Percentiles rank a stretch among this genome's conserved stretches.
Evolutionary conservation across 2,329 filamentous ascomycete genomes (phyloP).

Genomic region (Colletotrichum lentis): DNA sequence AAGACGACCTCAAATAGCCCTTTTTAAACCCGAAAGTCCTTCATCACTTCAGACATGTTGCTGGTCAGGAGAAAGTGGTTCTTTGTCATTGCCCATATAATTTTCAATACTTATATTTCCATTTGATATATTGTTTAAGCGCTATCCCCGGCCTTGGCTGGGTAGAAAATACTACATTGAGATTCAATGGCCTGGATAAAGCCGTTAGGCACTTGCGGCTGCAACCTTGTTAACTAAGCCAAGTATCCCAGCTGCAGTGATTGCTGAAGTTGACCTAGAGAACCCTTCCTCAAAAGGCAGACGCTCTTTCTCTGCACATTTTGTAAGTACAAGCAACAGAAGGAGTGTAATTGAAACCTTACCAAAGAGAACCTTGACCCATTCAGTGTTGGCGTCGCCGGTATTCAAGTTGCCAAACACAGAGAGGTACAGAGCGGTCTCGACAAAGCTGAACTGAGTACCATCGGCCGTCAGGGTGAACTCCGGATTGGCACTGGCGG

Average conservation of each 20-base stretch:
- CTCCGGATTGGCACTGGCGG: slow-evolving; percentile 41
- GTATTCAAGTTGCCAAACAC: slow-evolving; percentile 39
- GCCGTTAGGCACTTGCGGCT: slow-evolving; percentile 15
- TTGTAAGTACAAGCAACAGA: neutral
- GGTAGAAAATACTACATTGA: no score
- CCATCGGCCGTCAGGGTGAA: slow-evolving; percentile 38
- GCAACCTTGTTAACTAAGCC: slow-evolving; percentile 32
- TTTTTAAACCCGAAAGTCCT: no score
- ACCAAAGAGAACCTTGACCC: slow-evolving; percentile 39
- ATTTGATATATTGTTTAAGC: no score
- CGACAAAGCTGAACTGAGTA: slow-evolving; percentile 39
- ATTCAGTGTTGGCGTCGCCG: slow-evolving; percentile 39
- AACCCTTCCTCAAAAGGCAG: slow-evolving; percentile 36
- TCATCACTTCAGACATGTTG: no score
- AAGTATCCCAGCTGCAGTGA: slow-evolving; percentile 34
- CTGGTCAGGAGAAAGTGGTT: no score
- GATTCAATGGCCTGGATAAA: no score
- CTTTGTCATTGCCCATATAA: no score
- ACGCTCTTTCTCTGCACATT: slow-evolving; percentile 30
- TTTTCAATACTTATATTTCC: no score
- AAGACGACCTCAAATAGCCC: no score
- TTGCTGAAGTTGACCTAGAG: slow-evolving; percentile 18
- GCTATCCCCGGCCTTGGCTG: no score
- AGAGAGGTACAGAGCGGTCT: slow-evolving; percentile 40
- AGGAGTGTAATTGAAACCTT: neutral